phyloP scores from a whole-genome alignment of 2,329 filamentous ascomycete species.

The Scedosporium apiospermum region DNA sequence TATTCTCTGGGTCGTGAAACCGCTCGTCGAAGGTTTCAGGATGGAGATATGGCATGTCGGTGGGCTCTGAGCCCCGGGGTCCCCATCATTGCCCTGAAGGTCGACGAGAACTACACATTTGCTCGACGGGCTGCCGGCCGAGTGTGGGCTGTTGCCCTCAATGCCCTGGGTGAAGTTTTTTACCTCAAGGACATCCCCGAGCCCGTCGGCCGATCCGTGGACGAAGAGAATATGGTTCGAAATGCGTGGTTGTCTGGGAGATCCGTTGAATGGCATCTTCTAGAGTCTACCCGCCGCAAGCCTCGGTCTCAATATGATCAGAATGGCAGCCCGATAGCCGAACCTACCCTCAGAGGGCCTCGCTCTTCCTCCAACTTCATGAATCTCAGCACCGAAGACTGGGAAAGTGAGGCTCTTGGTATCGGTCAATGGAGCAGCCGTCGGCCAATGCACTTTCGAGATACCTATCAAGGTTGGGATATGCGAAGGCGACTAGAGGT shows the following conservation, averaged over 20 bases:
- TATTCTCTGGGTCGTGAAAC: conserved; percentile 61
- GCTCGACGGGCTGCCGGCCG: conserved; percentile 61
- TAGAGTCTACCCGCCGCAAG: conserved; percentile 66
- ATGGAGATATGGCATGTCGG: conserved; percentile 73
- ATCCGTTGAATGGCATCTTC: conserved; percentile 68
- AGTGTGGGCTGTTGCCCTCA: conserved; percentile 87
- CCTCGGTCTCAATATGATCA: not conserved
- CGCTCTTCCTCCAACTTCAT: conserved; percentile 66
- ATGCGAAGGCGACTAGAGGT: conserved; percentile 81
- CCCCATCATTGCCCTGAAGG: conserved; percentile 72
- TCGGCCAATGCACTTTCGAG: conserved; percentile 69
- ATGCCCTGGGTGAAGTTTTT: conserved; percentile 85
- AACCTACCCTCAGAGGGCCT: conserved; percentile 58
- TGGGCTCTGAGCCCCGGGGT: conserved; percentile 91
- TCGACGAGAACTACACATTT: conserved; percentile 73
- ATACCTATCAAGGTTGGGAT: conserved; percentile 77
- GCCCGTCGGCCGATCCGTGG: conserved; percentile 37
- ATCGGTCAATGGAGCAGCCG: conserved; percentile 68
- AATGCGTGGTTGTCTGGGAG: conserved; percentile 75
- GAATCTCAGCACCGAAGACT: conserved; percentile 60
- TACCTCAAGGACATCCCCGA: conserved; percentile 67
- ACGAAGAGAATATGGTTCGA: conserved; percentile 47
- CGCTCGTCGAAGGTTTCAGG: conserved; percentile 52
- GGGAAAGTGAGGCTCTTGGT: conserved; percentile 67
- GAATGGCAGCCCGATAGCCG: conserved; percentile 61